phyloP scores from a whole-genome alignment of 2,329 filamentous ascomycete species.

The Hypoxylon sp. region DNA sequence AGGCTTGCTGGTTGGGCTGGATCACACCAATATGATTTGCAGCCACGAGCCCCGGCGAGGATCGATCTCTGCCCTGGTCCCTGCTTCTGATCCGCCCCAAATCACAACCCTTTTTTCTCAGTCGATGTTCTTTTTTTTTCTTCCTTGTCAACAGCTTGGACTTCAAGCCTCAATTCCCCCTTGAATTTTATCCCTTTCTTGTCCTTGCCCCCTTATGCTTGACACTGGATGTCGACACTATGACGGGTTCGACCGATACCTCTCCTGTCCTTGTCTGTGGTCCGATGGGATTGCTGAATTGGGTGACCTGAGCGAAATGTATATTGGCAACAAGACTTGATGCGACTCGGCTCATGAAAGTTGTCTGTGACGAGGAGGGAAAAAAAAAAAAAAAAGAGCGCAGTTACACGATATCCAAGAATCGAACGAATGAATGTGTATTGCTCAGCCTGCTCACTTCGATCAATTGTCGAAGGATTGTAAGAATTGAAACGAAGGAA shows the following conservation, averaged over 20 bases:
- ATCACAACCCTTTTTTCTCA: constrained; percentile 8
- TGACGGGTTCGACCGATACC: constrained; percentile 19
- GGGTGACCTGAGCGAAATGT: constrained; percentile 8
- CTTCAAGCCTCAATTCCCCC: constrained; percentile 26
- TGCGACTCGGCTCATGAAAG: constrained; percentile 2
- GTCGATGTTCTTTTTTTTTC: constrained; percentile 22
- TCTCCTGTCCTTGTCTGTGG: constrained; percentile 9
- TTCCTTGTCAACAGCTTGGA: constrained; percentile 16
- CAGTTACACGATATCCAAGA: constrained; percentile 19
- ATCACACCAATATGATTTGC: constrained; percentile 37
- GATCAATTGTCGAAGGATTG: constrained; percentile 30
- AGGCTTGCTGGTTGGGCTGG: constrained; percentile 28
- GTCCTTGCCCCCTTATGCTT: neutral
- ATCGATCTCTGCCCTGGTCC: constrained; percentile 32
- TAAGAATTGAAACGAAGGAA: constrained; percentile 33
- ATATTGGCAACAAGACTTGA: constrained; percentile 5
- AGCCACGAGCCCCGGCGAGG: constrained; percentile 28
- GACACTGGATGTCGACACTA: constrained; percentile 13
- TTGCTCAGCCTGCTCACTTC: constrained; percentile 29
- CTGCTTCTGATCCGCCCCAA: constrained; percentile 23
- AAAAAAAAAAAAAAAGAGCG: constrained; percentile 9
- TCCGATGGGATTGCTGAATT: constrained; percentile 18
- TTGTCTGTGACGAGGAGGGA: neutral
- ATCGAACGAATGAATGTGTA: constrained; percentile 14
- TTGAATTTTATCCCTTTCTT: constrained; percentile 4